phyloP scores from a whole-genome alignment of 345 rosid species.

The Eucalyptus decipiens region DNA sequence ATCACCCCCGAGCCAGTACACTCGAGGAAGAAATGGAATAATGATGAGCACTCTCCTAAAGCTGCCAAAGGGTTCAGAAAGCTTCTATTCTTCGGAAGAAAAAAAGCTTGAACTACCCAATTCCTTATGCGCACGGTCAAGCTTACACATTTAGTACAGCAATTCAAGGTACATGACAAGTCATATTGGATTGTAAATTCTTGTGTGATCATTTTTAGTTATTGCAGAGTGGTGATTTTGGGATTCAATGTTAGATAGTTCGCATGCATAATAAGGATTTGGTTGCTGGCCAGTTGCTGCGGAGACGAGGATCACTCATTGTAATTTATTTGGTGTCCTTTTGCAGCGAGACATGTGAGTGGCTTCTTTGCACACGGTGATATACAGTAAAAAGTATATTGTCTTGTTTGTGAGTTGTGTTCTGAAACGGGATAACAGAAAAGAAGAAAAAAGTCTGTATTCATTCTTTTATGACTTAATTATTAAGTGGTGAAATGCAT shows the following conservation, averaged over 20 bases:
- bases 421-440: background rate
- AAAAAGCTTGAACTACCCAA: slow-evolving; percentile 4
- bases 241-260: background rate
- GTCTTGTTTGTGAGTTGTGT: background rate
- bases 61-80: slow-evolving; percentile 76
- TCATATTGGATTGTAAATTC: background rate
- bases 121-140: background rate
- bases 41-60: slow-evolving; percentile 58
- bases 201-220: background rate
- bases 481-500: background rate
- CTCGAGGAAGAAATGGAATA: slow-evolving; percentile 85
- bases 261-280: background rate
- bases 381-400: background rate
- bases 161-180: background rate
- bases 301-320: background rate
- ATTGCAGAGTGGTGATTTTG: background rate
- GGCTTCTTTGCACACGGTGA: background rate
- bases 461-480: background rate
- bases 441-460: background rate
- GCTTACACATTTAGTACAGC: background rate
- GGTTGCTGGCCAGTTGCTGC: background rate
- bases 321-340: background rate
- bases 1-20: slow-evolving; percentile 29
- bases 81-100: slow-evolving; percentile 82
- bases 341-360: background rate